Conservation (phyloP, 805 yeast genomes). For the Yamadazyma sp. region DNA sequence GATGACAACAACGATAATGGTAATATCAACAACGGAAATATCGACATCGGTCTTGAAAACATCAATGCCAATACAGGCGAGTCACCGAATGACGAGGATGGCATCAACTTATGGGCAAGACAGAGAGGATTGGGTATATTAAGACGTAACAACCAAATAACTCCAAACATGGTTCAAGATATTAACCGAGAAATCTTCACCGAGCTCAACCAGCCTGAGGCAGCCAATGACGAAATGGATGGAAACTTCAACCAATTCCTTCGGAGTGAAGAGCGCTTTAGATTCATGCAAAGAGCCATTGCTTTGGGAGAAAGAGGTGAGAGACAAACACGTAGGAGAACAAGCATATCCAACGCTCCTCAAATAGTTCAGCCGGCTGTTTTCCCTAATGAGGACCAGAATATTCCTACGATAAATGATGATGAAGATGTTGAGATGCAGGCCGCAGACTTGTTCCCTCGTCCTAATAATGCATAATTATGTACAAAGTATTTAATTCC, state of each 20-base stretch:
- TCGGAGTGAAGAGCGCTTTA: slow-evolving; percentile 27
- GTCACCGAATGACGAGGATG: slow-evolving; percentile 15
- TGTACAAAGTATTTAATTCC: slow-evolving; percentile 3
- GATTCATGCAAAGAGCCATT: slow-evolving; percentile 16
- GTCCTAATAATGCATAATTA: slow-evolving; percentile 11
- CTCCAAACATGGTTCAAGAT: slow-evolving; percentile 24
- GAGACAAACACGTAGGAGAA: background rate
- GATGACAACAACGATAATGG: slow-evolving; percentile 4
- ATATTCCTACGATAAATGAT: slow-evolving; percentile 19
- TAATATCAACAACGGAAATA: slow-evolving; percentile 6
- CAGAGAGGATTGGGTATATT: slow-evolving; percentile 32
- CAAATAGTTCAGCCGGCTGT: slow-evolving; percentile 43
- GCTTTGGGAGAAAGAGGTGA: slow-evolving; percentile 2
- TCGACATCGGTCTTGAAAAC: slow-evolving; percentile 1
- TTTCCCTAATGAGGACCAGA: slow-evolving; percentile 30
- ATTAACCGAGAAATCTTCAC: slow-evolving; percentile 32
- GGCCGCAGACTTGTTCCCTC: slow-evolving; percentile 25
- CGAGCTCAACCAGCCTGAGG: slow-evolving; percentile 29
- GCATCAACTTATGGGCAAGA: slow-evolving; percentile 26
- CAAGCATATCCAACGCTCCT: slow-evolving; percentile 31
- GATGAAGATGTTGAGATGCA: slow-evolving; percentile 37
- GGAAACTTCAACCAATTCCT: slow-evolving; percentile 31
- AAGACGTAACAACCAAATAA: slow-evolving; percentile 14
- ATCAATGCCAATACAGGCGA: slow-evolving; percentile 1
- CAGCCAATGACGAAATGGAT: slow-evolving; percentile 34